Conservation (phyloP, 192 early-diverging fungal genomes). For the Cetraspora pellucida region DNA sequence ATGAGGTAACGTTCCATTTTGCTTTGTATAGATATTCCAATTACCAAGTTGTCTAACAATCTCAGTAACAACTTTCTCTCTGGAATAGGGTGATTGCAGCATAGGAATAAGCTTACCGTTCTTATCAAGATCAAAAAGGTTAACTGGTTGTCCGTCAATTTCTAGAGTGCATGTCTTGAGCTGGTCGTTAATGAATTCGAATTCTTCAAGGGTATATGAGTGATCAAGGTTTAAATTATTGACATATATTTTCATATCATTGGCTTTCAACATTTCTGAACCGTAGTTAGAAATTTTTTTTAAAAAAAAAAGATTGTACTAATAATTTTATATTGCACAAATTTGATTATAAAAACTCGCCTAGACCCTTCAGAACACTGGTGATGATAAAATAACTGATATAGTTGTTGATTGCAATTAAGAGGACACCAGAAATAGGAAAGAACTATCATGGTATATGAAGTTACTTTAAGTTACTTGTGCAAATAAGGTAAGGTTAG, state of each 20-base stretch:
- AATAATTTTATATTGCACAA: conserved; percentile 6
- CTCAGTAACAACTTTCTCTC: conserved; percentile 24
- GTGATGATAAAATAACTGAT: conserved; percentile 7
- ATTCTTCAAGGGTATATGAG: conserved; percentile 31
- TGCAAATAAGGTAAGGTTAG: not conserved
- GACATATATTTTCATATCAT: conserved; percentile 12
- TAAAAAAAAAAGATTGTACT: conserved; percentile 3
- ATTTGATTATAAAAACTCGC: not conserved
- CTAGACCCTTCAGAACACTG: not conserved
- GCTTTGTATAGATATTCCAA: conserved; percentile 30
- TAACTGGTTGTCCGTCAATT: conserved; percentile 24
- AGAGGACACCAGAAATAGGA: conserved; percentile 17
- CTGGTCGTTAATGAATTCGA: conserved; percentile 26
- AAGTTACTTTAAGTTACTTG: not conserved
- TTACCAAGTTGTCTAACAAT: conserved; percentile 27
- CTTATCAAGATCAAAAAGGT: conserved; percentile 34
- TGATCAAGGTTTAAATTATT: conserved; percentile 27
- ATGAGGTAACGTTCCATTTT: conserved; percentile 31
- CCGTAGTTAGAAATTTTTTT: conserved; percentile 3
- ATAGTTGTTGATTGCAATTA: conserved; percentile 12
- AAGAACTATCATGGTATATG: conserved; percentile 12
- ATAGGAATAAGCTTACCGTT: conserved; percentile 30
- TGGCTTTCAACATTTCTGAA: conserved; percentile 6
- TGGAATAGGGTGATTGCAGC: conserved; percentile 3
- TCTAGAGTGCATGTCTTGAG: conserved; percentile 23